These are phyloP conservation scores for Verticillium dahliae DNA, from an alignment of 2,329 filamentous ascomycete genomes.

Conservation along the genomic window DNA sequence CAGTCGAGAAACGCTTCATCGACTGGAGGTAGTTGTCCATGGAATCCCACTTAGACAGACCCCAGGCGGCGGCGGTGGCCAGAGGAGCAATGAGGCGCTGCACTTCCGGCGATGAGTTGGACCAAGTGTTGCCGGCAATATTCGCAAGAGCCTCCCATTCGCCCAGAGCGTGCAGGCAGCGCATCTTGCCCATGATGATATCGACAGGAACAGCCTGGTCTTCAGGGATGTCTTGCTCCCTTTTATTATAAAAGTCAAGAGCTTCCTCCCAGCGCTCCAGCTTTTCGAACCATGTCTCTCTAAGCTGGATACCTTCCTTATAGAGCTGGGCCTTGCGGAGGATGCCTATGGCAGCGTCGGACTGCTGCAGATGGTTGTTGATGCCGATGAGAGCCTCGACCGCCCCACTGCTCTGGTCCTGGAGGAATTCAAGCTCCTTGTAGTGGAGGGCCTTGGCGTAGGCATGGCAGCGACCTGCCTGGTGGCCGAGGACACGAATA, in stretches of 20 bases:
- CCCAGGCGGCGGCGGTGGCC: slow-evolving; percentile 94
- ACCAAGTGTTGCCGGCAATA: slow-evolving; percentile 89
- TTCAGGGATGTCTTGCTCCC: slow-evolving; percentile 62
- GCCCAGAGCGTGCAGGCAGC: slow-evolving; percentile 90
- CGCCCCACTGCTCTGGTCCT: slow-evolving; percentile 90
- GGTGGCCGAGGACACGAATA: slow-evolving; percentile 86
- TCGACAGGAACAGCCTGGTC: slow-evolving; percentile 67
- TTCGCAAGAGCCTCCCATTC: slow-evolving; percentile 94
- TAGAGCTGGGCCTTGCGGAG: slow-evolving; percentile 93
- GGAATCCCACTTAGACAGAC: slow-evolving; percentile 90
- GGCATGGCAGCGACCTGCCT: slow-evolving; percentile 93
- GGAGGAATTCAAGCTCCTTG: slow-evolving; percentile 96
- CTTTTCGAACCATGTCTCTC: slow-evolving; percentile 99
- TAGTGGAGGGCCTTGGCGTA: slow-evolving; percentile 98
- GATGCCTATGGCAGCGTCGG: slow-evolving; percentile 96
- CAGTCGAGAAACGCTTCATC: slow-evolving; percentile 89
- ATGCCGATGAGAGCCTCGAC: slow-evolving; percentile 98
- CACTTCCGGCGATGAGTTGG: slow-evolving; percentile 79
- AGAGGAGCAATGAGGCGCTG: slow-evolving; percentile 87
- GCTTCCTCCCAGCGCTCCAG: slow-evolving; percentile 98
- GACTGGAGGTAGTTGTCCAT: slow-evolving; percentile 97
- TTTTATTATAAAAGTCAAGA: slow-evolving; percentile 81
- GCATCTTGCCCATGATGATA: slow-evolving; percentile 99
- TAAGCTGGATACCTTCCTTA: slow-evolving; percentile 84
- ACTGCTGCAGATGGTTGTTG: slow-evolving; percentile 98